These are phyloP conservation scores for Diaporthe sp. DNA, from an alignment of 2,329 filamentous ascomycete species.

Conservation along the genomic window DNA sequence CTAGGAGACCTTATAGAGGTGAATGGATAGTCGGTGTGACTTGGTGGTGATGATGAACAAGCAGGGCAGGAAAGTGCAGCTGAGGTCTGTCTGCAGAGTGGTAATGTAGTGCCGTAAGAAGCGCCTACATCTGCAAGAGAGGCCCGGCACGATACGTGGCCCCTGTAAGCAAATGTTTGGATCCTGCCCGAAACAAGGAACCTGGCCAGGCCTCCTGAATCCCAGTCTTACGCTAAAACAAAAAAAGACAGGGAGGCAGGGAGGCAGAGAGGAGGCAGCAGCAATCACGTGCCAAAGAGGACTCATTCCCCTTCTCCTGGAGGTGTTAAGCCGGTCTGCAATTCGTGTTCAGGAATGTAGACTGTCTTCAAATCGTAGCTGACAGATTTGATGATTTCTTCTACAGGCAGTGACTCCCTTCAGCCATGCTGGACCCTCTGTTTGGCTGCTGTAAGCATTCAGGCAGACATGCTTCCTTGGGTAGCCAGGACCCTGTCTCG, in stretches of 20 bases:
- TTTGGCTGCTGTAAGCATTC: not conserved
- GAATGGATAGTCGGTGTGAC: constrained; percentile 28
- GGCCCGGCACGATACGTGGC: constrained; percentile 14
- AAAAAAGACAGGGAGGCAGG: not conserved
- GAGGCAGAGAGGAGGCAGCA: not conserved
- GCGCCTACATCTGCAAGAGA: not conserved
- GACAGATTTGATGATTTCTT: not conserved
- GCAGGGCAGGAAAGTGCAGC: constrained; percentile 12
- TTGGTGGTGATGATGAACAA: constrained; percentile 18
- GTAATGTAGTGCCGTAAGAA: constrained; percentile 16
- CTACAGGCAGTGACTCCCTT: not conserved
- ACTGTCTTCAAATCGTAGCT: not conserved
- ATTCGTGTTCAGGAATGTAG: not conserved
- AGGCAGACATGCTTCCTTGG: not conserved
- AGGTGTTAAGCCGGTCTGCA: not conserved
- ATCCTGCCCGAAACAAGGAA: constrained; percentile 24
- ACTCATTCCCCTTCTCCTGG: not conserved
- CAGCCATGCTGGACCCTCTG: not conserved
- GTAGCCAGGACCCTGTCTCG: not conserved
- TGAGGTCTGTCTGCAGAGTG: constrained; percentile 7
- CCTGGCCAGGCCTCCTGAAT: constrained; percentile 5
- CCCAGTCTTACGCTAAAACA: constrained; percentile 23
- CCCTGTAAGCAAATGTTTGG: constrained; percentile 31
- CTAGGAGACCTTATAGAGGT: constrained; percentile 27
- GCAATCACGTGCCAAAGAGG: constrained; percentile 3